Base-by-base conservation (phyloP, 2,329 filamentous ascomycete genomes). In the Aureobasidium pullulans region DNA sequence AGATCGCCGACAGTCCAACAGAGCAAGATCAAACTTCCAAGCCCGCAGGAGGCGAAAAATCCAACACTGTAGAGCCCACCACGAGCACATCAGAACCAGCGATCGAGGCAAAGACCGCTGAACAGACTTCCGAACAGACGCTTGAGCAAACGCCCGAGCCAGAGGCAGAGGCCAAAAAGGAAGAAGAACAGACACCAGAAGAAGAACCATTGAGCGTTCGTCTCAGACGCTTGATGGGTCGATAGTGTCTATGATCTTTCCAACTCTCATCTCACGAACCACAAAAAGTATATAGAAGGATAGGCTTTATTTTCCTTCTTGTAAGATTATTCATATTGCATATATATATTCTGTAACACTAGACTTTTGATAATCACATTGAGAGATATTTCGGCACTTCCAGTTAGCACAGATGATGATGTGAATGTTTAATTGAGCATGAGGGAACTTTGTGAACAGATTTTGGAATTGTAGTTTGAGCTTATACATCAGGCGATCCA, bases 211-310 rank as follows among this genome's bases (percentile, higher is more conserved):
- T 54, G 28, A 54, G 50, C 6, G 39, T 43, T 13, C 37, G 50
- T 19, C 50, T 54, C 5, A 32, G n/a, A 43, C 50, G 50, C 28
- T 19, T 54, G 50, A 54, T 54, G 50, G 34, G 49, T 42, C 23
- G 29, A 29, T 47, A 16, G 31, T 37, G n/a, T 6, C 4, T 36
- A 8, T 23, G 6, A 11, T 13, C 13, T 10, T 13, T 37, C 16
- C 8, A n/a, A 29, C 16, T 29, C 36, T 31, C 36, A 31, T 52
- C 23, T 39, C 48, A 29, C 13, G 13, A 29, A 29, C 13, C 32
- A 28, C 2, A 50, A 49, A 40, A 52, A 52, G 48, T 13, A 52
- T 52, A 16, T 10, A 6, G 15, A 16, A 7, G 15, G 9, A 4
- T 15, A 28, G 19, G 42, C 8, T 13, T 4, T 28, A 5, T 6